Conservation (phyloP, 2,329 filamentous ascomycete species). For the Apiospora marii region DNA sequence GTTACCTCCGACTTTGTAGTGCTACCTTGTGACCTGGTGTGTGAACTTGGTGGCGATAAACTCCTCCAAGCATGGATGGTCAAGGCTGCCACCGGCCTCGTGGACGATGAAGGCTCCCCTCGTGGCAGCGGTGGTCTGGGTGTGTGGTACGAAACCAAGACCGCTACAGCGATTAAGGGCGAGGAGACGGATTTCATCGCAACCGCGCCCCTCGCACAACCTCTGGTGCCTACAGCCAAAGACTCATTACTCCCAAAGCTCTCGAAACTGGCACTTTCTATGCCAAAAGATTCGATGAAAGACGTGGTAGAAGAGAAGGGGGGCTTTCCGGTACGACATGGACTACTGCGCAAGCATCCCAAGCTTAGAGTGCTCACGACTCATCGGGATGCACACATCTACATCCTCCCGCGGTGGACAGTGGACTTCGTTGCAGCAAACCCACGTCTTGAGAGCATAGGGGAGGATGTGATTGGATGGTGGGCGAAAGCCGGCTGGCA, state of each 20-base stretch:
- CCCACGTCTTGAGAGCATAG: slow-evolving; percentile 84
- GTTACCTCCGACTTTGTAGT: slow-evolving; percentile 89
- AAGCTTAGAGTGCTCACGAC: slow-evolving; percentile 82
- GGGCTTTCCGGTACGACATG: slow-evolving; percentile 76
- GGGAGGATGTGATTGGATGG: slow-evolving; percentile 91
- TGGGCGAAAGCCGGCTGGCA: slow-evolving; percentile 98
- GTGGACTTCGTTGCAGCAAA: slow-evolving; percentile 84
- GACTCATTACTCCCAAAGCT: slow-evolving; percentile 73
- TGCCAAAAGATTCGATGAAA: slow-evolving; percentile 88
- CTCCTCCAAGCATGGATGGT: slow-evolving; percentile 94
- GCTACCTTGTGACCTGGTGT: slow-evolving; percentile 91
- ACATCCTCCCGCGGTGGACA: slow-evolving; percentile 92
- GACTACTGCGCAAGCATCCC: slow-evolving; percentile 77
- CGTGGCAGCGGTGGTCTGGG: slow-evolving; percentile 78
- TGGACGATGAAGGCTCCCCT: slow-evolving; percentile 53
- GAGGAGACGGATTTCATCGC: slow-evolving; percentile 94
- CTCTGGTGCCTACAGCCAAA: slow-evolving; percentile 64
- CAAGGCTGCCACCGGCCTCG: slow-evolving; percentile 72
- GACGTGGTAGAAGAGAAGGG: slow-evolving; percentile 82
- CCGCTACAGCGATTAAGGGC: slow-evolving; percentile 78
- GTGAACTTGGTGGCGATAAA: slow-evolving; percentile 83
- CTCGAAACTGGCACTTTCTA: slow-evolving; percentile 83
- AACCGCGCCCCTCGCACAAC: slow-evolving; percentile 70
- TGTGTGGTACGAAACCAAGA: slow-evolving; percentile 90
- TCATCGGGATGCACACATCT: slow-evolving; percentile 91